Evolutionary conservation across 2,329 filamentous ascomycete species (phyloP).

Genomic region (Trichoderma polysporum): DNA sequence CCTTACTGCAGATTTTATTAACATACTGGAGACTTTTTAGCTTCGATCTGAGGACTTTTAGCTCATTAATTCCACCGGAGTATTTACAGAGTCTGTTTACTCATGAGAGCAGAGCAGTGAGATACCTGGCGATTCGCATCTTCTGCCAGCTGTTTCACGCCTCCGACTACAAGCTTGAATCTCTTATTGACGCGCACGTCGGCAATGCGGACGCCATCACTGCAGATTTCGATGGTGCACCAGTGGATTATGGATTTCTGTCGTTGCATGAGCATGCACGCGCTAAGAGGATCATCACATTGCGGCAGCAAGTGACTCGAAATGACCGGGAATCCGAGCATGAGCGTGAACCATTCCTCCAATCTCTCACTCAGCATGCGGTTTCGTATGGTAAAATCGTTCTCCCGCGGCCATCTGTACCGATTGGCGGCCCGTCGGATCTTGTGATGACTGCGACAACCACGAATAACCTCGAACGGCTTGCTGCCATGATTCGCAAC

Average conservation of each 20-base stretch:
- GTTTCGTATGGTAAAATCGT: slow-evolving; percentile 65
- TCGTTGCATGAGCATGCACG: slow-evolving; percentile 58
- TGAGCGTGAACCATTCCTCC: slow-evolving; percentile 26
- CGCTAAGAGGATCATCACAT: slow-evolving; percentile 45
- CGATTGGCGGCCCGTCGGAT: slow-evolving; percentile 44
- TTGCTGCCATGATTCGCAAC: slow-evolving; percentile 67
- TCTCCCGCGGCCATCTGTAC: slow-evolving; percentile 61
- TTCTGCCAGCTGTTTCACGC: slow-evolving; percentile 77
- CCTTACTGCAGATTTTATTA: slow-evolving; percentile 34
- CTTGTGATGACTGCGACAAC: slow-evolving; percentile 74
- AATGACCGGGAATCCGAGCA: slow-evolving; percentile 14
- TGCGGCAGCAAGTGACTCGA: slow-evolving; percentile 41
- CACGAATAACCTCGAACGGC: slow-evolving; percentile 64
- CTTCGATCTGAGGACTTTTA: slow-evolving; percentile 70
- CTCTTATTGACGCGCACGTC: slow-evolving; percentile 66
- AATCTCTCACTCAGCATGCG: slow-evolving; percentile 59
- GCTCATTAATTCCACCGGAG: slow-evolving; percentile 61
- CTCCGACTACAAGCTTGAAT: slow-evolving; percentile 75
- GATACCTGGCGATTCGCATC: slow-evolving; percentile 79
- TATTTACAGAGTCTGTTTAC: slow-evolving; percentile 69
- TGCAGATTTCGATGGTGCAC: slow-evolving; percentile 72
- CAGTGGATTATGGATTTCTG: slow-evolving; percentile 76
- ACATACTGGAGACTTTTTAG: slow-evolving; percentile 75
- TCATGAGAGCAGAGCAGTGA: slow-evolving; percentile 58
- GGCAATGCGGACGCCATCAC: slow-evolving; percentile 59